Percentiles rank a stretch among this genome's conserved stretches.
These are phyloP conservation scores for Exophiala oligosperma DNA, from an alignment of 2,329 filamentous ascomycete genomes.

Conservation along the genomic window DNA sequence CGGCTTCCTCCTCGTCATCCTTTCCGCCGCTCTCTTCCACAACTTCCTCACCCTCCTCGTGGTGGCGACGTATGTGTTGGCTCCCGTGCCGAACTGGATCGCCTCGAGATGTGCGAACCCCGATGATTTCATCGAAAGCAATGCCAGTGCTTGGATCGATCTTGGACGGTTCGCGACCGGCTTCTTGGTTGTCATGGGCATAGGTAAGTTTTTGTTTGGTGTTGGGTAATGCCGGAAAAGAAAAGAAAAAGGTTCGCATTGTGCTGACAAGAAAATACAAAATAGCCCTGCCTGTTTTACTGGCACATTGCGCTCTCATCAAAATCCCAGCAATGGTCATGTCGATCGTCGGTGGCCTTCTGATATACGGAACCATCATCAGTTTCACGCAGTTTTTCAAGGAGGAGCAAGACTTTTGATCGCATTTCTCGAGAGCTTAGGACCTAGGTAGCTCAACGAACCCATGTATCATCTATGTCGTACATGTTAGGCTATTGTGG, in stretches of 20 bases:
- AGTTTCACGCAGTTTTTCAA: constrained; percentile 98
- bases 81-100: constrained; percentile 95
- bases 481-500: too few relatives aligned
- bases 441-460: background rate
- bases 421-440: too few relatives aligned
- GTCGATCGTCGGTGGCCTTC: constrained; percentile 85
- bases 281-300: constrained; percentile 78
- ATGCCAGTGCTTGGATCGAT: constrained; percentile 82
- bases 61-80: constrained; percentile 91
- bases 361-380: constrained; percentile 98
- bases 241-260: background rate
- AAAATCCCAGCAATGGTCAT: constrained; percentile 84
- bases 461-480: too few relatives aligned
- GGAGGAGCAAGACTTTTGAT: constrained; percentile 89
- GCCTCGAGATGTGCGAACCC: constrained; percentile 83
- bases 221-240: too few relatives aligned
- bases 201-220: constrained; percentile 64
- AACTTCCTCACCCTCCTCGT: constrained; percentile 95
- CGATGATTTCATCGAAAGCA: constrained; percentile 91
- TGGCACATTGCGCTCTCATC: constrained; percentile 86
- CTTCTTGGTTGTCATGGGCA: constrained; percentile 95
- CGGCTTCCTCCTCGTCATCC: constrained; percentile 97
- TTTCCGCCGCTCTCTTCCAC: constrained; percentile 92
- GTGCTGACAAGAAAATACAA: background rate
- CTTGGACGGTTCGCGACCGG: constrained; percentile 92